These are phyloP conservation scores for Dittrichia graveolens DNA, from an alignment of 129 eudicot genomes.

Conservation along the genomic window DNA sequence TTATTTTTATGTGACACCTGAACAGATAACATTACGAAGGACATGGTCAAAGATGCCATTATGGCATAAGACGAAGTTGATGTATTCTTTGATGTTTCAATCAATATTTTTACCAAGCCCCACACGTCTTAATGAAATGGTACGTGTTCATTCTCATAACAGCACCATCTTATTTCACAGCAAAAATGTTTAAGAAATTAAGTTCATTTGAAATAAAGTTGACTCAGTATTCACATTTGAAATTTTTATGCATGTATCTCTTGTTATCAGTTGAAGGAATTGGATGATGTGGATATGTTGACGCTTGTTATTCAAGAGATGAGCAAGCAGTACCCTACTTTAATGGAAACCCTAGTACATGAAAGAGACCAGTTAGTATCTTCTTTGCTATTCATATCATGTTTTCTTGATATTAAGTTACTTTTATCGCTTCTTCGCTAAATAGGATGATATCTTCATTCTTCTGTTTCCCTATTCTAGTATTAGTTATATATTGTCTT, in stretches of 20 bases:
- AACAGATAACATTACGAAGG: slow-evolving; percentile 75
- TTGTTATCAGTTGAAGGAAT: slow-evolving; percentile 79
- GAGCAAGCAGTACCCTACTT: slow-evolving; percentile 90
- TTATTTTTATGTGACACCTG: slow-evolving; percentile 13
- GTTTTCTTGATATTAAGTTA: neutral
- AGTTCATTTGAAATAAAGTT: slow-evolving; percentile 1
- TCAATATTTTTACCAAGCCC: slow-evolving; percentile 83
- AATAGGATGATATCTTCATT: neutral
- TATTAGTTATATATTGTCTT: neutral
- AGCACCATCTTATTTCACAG: slow-evolving; percentile 1
- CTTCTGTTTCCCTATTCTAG: neutral
- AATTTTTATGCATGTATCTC: slow-evolving; percentile 20
- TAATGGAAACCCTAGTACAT: slow-evolving; percentile 94
- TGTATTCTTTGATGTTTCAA: slow-evolving; percentile 76
- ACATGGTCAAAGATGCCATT: slow-evolving; percentile 96
- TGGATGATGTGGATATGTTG: slow-evolving; percentile 92
- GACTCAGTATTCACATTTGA: neutral
- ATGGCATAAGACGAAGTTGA: slow-evolving; percentile 88
- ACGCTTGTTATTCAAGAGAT: slow-evolving; percentile 90
- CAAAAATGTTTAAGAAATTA: neutral
- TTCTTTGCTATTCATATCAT: slow-evolving; percentile 11
- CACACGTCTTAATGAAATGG: slow-evolving; percentile 64
- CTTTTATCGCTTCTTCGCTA: neutral
- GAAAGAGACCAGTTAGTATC: slow-evolving; percentile 86
- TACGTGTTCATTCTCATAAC: slow-evolving; percentile 28